Evolutionary conservation across 1,284 basidiomycete genomes (phyloP).

Genomic region (Trametes polyzona): DNA sequence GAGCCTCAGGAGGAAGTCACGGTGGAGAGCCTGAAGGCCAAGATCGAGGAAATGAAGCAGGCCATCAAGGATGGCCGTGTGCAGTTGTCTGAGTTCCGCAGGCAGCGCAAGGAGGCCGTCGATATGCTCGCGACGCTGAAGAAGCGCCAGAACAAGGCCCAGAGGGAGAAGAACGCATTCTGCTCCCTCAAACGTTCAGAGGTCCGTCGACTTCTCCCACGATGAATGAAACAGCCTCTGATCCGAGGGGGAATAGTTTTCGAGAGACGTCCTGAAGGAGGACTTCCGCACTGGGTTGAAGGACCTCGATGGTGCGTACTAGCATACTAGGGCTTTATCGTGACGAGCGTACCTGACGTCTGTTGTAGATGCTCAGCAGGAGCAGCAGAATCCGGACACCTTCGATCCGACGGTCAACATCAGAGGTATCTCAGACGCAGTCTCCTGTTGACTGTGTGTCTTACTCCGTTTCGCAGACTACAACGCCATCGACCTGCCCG

Average conservation of each 20-base stretch:
- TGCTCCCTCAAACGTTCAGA: conserved; percentile 62
- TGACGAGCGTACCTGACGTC: conserved; percentile 1
- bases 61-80: conserved; percentile 46
- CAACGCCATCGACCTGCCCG: conserved; percentile 59
- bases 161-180: conserved; percentile 63
- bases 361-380: conserved; percentile 52
- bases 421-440: conserved; percentile 44
- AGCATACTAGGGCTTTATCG: neutral
- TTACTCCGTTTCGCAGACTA: conserved; percentile 46
- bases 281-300: conserved; percentile 62
- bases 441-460: neutral
- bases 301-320: conserved; percentile 54
- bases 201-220: conserved; percentile 35
- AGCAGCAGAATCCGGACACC: conserved; percentile 56
- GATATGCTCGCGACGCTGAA: conserved; percentile 50
- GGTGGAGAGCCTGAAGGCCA: conserved; percentile 47
- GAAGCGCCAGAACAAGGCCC: conserved; percentile 49
- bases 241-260: conserved; percentile 44
- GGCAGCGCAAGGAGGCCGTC: conserved; percentile 49
- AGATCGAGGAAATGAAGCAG: conserved; percentile 46
- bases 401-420: conserved; percentile 56
- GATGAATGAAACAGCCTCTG: neutral
- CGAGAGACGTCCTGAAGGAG: conserved; percentile 58
- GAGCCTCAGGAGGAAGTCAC: conserved; percentile 45
- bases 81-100: conserved; percentile 43